Conservation (phyloP, 305 asterid species). For the Solanum hybrid region DNA sequence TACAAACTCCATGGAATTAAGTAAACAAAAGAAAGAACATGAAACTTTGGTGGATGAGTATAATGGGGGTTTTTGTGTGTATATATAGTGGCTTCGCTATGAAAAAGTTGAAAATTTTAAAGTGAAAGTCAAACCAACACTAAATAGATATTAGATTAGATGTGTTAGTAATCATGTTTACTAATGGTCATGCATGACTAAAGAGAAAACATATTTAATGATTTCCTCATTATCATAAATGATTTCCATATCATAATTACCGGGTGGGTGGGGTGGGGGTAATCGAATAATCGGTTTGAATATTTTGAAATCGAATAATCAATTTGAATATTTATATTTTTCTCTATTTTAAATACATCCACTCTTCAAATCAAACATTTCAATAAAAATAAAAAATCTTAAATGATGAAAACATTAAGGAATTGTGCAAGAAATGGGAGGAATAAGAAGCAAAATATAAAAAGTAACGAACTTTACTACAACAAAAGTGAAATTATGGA, state of each 20-base stretch:
- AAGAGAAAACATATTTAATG: too few species aligned
- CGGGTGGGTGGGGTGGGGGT: too few species aligned
- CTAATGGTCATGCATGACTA: too few species aligned
- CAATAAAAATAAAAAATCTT: too few species aligned
- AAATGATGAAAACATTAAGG: not conserved
- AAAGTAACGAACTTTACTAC: not conserved
- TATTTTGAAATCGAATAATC: too few species aligned
- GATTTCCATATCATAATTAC: too few species aligned
- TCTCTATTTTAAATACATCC: too few species aligned
- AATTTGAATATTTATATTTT: too few species aligned
- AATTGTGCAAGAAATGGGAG: not conserved
- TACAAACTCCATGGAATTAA: not conserved
- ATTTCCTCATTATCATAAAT: too few species aligned
- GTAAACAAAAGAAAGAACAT: not conserved
- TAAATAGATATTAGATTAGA: not conserved
- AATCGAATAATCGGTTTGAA: too few species aligned
- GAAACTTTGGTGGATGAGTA: not conserved
- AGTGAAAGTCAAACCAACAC: not conserved
- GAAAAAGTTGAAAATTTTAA: not conserved
- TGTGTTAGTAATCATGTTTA: not conserved
- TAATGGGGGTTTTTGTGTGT: not conserved
- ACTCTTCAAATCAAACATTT: too few species aligned
- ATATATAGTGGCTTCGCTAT: not conserved
- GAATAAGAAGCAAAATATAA: not conserved
- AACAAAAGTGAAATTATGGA: not conserved